phyloP scores from a whole-genome alignment of 1,284 basidiomycete species.

The Austroboletus niveus region DNA sequence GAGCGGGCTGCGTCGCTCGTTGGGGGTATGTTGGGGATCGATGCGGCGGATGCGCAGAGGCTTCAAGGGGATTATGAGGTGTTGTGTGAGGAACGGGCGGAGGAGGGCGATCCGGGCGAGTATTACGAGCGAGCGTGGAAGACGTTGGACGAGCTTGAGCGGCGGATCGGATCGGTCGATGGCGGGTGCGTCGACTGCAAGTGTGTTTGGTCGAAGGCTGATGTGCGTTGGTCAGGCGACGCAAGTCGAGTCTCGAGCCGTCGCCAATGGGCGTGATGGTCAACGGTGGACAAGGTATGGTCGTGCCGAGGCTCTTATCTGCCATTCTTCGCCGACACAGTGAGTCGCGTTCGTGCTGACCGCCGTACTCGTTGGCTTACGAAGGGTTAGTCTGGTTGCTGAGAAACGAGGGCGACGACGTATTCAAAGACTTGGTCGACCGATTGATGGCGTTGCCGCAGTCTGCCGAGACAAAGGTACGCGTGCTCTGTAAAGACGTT shows the following conservation, averaged over 20 bases:
- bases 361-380: background rate
- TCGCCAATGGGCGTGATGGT: slow-evolving; percentile 28
- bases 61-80: slow-evolving; percentile 61
- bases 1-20: slow-evolving; percentile 50
- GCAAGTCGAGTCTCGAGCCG: slow-evolving; percentile 39
- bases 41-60: slow-evolving; percentile 61
- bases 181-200: slow-evolving; percentile 39
- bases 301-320: slow-evolving; percentile 68
- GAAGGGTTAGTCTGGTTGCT: slow-evolving; percentile 65
- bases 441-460: slow-evolving; percentile 58
- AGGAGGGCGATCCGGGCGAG: slow-evolving; percentile 46
- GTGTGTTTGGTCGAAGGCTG: slow-evolving; percentile 1
- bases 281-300: slow-evolving; percentile 45
- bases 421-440: slow-evolving; percentile 56
- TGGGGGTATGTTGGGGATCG: slow-evolving; percentile 46
- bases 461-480: slow-evolving; percentile 57
- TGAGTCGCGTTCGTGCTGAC: slow-evolving; percentile 38
- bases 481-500: slow-evolving; percentile 4
- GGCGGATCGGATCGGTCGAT: slow-evolving; percentile 53
- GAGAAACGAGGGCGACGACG: slow-evolving; percentile 57
- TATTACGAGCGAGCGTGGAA: slow-evolving; percentile 53
- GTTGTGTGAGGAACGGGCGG: slow-evolving; percentile 38
- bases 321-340: slow-evolving; percentile 73
- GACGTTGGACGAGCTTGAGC: slow-evolving; percentile 59
- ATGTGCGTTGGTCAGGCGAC: slow-evolving; percentile 32